A percentile compares a stretch with the other conserved stretches of the same genome.
These are phyloP conservation scores for Karstenula rhodostoma DNA, from an alignment of 2,329 filamentous ascomycete genomes.

Conservation along the genomic window DNA sequence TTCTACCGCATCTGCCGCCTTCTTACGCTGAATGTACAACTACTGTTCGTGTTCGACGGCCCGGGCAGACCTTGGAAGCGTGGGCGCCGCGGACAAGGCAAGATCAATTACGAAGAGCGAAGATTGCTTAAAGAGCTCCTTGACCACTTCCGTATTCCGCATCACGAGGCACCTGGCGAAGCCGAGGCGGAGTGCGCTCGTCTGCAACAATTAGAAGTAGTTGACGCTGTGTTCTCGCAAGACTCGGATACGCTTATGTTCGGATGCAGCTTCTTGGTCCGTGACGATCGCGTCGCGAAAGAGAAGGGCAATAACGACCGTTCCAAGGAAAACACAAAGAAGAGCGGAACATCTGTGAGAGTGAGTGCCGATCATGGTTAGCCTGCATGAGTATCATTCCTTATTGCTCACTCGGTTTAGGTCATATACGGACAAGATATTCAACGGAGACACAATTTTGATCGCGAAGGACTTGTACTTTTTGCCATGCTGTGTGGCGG, in stretches of 20 bases:
- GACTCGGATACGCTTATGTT: slow-evolving; percentile 60
- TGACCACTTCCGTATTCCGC: slow-evolving; percentile 50
- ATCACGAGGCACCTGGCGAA: slow-evolving; percentile 57
- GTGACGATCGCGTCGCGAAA: slow-evolving; percentile 41
- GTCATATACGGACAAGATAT: slow-evolving; percentile 44
- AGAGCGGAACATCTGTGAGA: slow-evolving; percentile 39
- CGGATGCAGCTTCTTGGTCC: slow-evolving; percentile 54
- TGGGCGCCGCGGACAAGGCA: slow-evolving; percentile 35
- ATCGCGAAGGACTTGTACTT: slow-evolving; percentile 49
- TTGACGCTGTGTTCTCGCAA: slow-evolving; percentile 60
- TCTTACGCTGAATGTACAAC: slow-evolving; percentile 59
- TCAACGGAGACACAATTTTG: slow-evolving; percentile 35
- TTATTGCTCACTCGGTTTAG: background rate
- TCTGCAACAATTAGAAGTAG: slow-evolving; percentile 54
- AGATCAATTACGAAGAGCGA: slow-evolving; percentile 45
- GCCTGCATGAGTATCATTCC: background rate
- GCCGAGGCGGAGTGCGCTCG: slow-evolving; percentile 59
- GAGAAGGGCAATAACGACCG: slow-evolving; percentile 26
- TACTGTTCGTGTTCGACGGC: slow-evolving; percentile 65
- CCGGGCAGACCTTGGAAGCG: slow-evolving; percentile 53
- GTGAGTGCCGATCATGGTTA: background rate
- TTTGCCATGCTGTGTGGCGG: slow-evolving; percentile 54
- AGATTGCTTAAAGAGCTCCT: slow-evolving; percentile 50
- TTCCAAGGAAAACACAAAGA: slow-evolving; percentile 42
- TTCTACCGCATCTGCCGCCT: slow-evolving; percentile 56